Evolutionary conservation across 805 yeast genomes (phyloP).

Genomic region (Metschnikowia koreensis): DNA sequence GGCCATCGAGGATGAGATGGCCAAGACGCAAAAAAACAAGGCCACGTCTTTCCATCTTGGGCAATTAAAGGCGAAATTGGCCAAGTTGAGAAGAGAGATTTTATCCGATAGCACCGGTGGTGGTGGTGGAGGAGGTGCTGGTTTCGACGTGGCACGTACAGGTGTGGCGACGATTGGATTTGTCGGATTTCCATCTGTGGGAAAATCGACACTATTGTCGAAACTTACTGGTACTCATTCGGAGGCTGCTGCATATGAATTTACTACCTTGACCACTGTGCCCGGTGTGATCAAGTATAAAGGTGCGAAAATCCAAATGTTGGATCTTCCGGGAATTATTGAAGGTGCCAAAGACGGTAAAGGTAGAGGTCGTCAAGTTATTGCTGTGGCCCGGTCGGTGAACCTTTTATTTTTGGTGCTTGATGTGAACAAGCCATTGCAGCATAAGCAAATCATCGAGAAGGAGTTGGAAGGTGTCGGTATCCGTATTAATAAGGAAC

Average conservation of each 20-base stretch:
- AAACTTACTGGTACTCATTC: constrained; percentile 94
- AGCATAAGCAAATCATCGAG: constrained; percentile 91
- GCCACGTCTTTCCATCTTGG: constrained; percentile 97
- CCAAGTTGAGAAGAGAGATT: constrained; percentile 90
- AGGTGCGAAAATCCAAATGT: constrained; percentile 97
- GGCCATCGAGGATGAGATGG: constrained; percentile 96
- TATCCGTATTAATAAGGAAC: constrained; percentile 83
- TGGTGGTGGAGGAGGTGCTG: constrained; percentile 91
- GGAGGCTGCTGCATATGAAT: constrained; percentile 97
- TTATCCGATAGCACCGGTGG: constrained; percentile 56
- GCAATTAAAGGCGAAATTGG: constrained; percentile 93
- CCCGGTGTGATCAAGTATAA: constrained; percentile 95
- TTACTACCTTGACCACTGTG: constrained; percentile 95
- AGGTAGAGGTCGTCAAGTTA: constrained; percentile 94
- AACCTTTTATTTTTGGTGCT: constrained; percentile 88
- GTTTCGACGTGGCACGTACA: constrained; percentile 98
- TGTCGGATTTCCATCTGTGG: constrained; percentile 97
- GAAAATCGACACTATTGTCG: constrained; percentile 79
- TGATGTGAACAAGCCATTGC: constrained; percentile 94
- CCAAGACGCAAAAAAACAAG: constrained; percentile 95
- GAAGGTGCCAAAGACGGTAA: constrained; percentile 91
- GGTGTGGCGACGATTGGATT: constrained; percentile 98
- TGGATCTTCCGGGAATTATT: constrained; percentile 86
- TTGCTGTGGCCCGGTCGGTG: constrained; percentile 98
- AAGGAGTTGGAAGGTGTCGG: constrained; percentile 97